Evolutionary conservation across 768 basidiomycete genomes (phyloP), one percentile per base, ranked within the genome.

Genomic region (Exidia glandulosa): DNA sequence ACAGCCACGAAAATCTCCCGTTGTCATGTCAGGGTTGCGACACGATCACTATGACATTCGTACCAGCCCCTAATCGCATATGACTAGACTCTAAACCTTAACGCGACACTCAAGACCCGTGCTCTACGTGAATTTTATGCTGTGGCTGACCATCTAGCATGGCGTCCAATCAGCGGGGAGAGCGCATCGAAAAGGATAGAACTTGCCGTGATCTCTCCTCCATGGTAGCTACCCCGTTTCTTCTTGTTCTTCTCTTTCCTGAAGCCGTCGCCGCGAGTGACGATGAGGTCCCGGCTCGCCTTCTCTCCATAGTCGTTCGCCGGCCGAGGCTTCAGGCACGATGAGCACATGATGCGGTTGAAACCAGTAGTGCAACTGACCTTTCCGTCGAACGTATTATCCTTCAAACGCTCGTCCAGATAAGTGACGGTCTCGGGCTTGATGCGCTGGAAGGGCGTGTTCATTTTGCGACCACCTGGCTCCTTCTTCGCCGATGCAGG

Each of bases 211-310:
- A 99, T 99, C 69, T 94, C 90, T 41, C 95, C 95, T 13, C 95
- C 94, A 50, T 83, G 82, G 73, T 97, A 97, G 62, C 87, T 92
- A 2, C 94, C 95, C 66, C 89, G 78, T 76, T 99, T 99, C 76
- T 98, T 98, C 83, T 98, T 99, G 76, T 96, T 97, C 75, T 99
- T 99, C 79, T 96, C 95, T 73, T 98, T 99, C 59, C 93, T 81
- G 78, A 99, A 99, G 2, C 92, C 92, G 55, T 90, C 87, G 2
- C 95, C 95, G 1, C 94, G 83, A 2, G 95, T 98, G 30, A 94
- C 89, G 63, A 95, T 87, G 62, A 99, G 76, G 72, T 98, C 96
- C 37, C 80, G 78, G 64, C 86, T 84, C 0, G 95, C 95, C 59
- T 79, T 80, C 32, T 84, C 86, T 23, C 95, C 95, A 65, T 99